These are phyloP conservation scores for Dioscorea dumetorum DNA, from an alignment of 106 monocot species.

Conservation along the genomic window DNA sequence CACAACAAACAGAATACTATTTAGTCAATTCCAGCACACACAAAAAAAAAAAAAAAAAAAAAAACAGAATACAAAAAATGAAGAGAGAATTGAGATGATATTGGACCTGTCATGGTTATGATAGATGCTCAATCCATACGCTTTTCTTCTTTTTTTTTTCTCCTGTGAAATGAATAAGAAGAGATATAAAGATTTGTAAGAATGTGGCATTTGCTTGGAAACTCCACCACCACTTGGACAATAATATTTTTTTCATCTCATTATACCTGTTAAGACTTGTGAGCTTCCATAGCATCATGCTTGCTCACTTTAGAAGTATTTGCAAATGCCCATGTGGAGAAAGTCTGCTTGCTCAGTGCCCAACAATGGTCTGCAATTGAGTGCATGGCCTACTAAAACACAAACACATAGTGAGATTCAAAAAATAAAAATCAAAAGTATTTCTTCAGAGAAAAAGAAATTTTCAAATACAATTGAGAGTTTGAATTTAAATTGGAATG, in stretches of 20 bases:
- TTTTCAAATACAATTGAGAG: no score
- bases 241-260: background rate
- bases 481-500: no score
- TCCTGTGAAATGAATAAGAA: background rate
- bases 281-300: background rate
- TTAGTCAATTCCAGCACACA: no score
- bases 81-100: background rate
- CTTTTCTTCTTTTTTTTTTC: background rate
- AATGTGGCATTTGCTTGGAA: background rate
- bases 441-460: no score
- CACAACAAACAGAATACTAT: no score
- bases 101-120: background rate
- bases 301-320: background rate
- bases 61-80: no score
- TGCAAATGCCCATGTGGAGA: background rate
- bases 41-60: no score
- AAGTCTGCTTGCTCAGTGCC: background rate
- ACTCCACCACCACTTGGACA: background rate
- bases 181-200: no score
- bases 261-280: background rate
- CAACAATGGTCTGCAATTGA: constrained; percentile 4
- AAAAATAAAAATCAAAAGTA: no score
- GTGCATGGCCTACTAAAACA: background rate
- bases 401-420: no score
- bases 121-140: background rate